These are phyloP conservation scores for Ganoderma meredithae DNA, from an alignment of 1,284 basidiomycete species.

Conservation along the genomic window DNA sequence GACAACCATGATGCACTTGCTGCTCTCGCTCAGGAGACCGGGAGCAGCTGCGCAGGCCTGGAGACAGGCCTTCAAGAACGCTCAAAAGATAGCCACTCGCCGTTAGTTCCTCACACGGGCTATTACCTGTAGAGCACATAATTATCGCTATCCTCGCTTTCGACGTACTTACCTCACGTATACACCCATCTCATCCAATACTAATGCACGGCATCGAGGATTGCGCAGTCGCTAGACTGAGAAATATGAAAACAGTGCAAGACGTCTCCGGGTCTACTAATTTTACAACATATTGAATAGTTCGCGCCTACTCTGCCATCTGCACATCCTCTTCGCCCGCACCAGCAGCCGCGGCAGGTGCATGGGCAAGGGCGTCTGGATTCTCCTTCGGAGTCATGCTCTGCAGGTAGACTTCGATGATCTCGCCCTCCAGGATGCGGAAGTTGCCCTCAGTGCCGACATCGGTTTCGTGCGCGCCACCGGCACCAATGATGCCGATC, in stretches of 20 bases:
- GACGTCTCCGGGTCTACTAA: conserved; percentile 18
- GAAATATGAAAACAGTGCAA: conserved; percentile 27
- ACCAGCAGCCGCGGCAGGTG: conserved; percentile 42
- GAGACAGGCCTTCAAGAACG: conserved; percentile 49
- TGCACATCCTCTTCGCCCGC: conserved; percentile 77
- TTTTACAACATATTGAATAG: conserved; percentile 30
- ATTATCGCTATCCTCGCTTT: conserved; percentile 27
- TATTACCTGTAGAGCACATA: conserved; percentile 23
- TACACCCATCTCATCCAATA: conserved; percentile 25
- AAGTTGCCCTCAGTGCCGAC: conserved; percentile 64
- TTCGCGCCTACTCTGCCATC: conserved; percentile 66
- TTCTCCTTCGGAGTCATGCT: conserved; percentile 74
- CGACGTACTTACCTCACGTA: conserved; percentile 9
- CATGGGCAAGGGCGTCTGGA: conserved; percentile 44
- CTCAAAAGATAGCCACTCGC: conserved; percentile 17
- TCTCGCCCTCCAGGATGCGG: conserved; percentile 83
- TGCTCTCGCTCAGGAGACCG: conserved; percentile 79
- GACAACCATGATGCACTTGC: conserved; percentile 84
- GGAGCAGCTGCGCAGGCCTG: conserved; percentile 71
- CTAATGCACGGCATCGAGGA: neutral
- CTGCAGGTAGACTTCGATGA: conserved; percentile 74
- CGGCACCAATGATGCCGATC: conserved; percentile 87
- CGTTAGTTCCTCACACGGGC: neutral
- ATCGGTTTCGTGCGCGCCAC: conserved; percentile 62
- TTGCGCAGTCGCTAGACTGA: neutral